Conservation (phyloP, 768 basidiomycete species). For the Kwoniella dejecticola region DNA sequence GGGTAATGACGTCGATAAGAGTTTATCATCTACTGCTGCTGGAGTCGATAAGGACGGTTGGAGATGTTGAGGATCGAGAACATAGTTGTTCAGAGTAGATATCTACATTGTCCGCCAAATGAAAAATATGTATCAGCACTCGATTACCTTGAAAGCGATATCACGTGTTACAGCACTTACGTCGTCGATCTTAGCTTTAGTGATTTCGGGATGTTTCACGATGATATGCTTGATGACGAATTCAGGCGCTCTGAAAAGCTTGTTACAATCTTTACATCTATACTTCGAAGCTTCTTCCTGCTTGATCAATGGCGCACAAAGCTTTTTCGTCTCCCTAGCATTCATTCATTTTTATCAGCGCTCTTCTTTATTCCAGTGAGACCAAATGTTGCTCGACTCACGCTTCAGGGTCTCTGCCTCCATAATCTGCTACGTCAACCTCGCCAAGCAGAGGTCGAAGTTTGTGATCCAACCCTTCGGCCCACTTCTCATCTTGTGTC, state of each 20-base stretch:
- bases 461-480: conserved; percentile 85
- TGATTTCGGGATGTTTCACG: conserved; percentile 86
- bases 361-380: neutral
- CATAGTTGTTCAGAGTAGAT: conserved; percentile 92
- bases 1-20: conserved; percentile 42
- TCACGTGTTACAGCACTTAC: conserved; percentile 59
- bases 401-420: conserved; percentile 88
- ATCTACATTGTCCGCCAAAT: conserved; percentile 60
- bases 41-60: conserved; percentile 44
- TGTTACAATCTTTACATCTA: conserved; percentile 89
- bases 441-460: conserved; percentile 75
- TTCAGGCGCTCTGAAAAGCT: conserved; percentile 94
- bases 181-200: conserved; percentile 74
- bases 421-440: conserved; percentile 83
- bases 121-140: conserved; percentile 8
- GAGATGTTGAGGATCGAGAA: conserved; percentile 90
- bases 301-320: conserved; percentile 78
- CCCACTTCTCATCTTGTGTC: conserved; percentile 76
- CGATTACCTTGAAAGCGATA: neutral
- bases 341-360: neutral
- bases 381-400: conserved; percentile 57
- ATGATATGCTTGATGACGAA: conserved; percentile 97
- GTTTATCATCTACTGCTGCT: conserved; percentile 52
- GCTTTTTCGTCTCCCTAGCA: conserved; percentile 74
- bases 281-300: conserved; percentile 97